Percentiles rank a stretch among this genome's conserved stretches.
phyloP scores from a whole-genome alignment of 805 yeast genomes.

The Metschnikowia drakensbergensis region DNA sequence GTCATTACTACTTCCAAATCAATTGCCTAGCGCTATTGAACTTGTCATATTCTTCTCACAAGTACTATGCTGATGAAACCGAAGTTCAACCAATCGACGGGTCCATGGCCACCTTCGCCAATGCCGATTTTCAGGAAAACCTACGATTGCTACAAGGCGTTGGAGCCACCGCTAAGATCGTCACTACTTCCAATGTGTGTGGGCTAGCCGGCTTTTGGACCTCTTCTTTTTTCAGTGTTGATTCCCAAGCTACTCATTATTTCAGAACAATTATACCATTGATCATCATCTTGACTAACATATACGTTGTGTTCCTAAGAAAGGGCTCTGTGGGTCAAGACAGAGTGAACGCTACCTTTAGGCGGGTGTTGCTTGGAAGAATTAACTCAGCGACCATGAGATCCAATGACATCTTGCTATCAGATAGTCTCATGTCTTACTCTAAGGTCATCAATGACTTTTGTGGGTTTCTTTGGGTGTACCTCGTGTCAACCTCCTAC shows the following conservation, averaged over 20 bases:
- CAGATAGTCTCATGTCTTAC: constrained; percentile 84
- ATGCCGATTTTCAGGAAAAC: constrained; percentile 32
- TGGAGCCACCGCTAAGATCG: constrained; percentile 27
- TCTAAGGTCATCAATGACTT: constrained; percentile 73
- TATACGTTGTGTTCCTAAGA: constrained; percentile 9
- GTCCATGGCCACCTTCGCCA: constrained; percentile 28
- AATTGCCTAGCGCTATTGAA: constrained; percentile 45
- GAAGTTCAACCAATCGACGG: constrained; percentile 26
- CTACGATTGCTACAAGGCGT: constrained; percentile 31
- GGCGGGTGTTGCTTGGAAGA: constrained; percentile 54
- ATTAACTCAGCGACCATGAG: constrained; percentile 55
- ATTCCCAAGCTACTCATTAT: neutral
- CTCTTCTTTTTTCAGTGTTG: constrained; percentile 1
- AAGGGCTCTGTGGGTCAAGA: constrained; percentile 34
- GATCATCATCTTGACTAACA: neutral
- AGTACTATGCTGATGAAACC: constrained; percentile 24
- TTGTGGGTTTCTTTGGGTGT: constrained; percentile 48
- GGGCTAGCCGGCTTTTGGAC: constrained; percentile 19
- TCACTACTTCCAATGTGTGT: constrained; percentile 20
- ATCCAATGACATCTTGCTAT: constrained; percentile 73
- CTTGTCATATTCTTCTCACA: constrained; percentile 38
- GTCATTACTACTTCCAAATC: constrained; percentile 33
- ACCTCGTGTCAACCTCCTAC: constrained; percentile 25
- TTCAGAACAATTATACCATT: neutral
- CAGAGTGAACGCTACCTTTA: constrained; percentile 47